Percentiles rank a stretch among this genome's conserved stretches.
phyloP scores from a whole-genome alignment of 2,329 filamentous ascomycete genomes.

The Rugonectria rugulosa region DNA sequence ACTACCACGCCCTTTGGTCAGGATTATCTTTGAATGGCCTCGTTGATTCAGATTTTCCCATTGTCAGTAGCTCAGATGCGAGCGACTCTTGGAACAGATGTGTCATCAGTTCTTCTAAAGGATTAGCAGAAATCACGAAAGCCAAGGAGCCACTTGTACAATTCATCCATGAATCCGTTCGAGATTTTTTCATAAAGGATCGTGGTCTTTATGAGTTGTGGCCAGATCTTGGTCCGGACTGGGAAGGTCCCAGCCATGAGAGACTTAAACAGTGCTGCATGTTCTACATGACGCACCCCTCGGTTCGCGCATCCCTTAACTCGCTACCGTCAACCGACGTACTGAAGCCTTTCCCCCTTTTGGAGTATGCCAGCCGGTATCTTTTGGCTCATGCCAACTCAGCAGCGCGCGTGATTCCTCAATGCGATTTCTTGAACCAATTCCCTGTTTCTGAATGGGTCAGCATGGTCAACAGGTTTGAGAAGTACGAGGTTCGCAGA shows the following conservation, averaged over 20 bases:
- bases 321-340: not conserved
- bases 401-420: slow-evolving; percentile 40
- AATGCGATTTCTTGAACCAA: slow-evolving; percentile 41
- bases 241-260: slow-evolving; percentile 49
- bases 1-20: slow-evolving; percentile 52
- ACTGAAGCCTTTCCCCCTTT: slow-evolving; percentile 49
- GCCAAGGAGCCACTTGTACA: slow-evolving; percentile 49
- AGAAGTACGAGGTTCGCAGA: too few species aligned
- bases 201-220: slow-evolving; percentile 42
- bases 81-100: slow-evolving; percentile 33
- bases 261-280: slow-evolving; percentile 53
- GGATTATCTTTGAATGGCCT: slow-evolving; percentile 31
- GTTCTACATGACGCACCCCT: slow-evolving; percentile 43
- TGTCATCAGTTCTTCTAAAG: slow-evolving; percentile 55
- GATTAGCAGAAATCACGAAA: slow-evolving; percentile 54
- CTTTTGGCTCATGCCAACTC: slow-evolving; percentile 51
- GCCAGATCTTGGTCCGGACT: slow-evolving; percentile 42
- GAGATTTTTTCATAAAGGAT: slow-evolving; percentile 54
- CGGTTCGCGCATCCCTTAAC: not conserved
- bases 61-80: slow-evolving; percentile 18
- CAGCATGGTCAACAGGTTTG: slow-evolving; percentile 40
- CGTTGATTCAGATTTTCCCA: slow-evolving; percentile 34
- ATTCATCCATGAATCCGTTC: slow-evolving; percentile 61
- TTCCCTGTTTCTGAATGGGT: slow-evolving; percentile 44
- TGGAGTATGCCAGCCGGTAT: slow-evolving; percentile 53